Evolutionary conservation across 2,329 filamentous ascomycete genomes (phyloP).

Genomic region (Exophiala xenobiotica): DNA sequence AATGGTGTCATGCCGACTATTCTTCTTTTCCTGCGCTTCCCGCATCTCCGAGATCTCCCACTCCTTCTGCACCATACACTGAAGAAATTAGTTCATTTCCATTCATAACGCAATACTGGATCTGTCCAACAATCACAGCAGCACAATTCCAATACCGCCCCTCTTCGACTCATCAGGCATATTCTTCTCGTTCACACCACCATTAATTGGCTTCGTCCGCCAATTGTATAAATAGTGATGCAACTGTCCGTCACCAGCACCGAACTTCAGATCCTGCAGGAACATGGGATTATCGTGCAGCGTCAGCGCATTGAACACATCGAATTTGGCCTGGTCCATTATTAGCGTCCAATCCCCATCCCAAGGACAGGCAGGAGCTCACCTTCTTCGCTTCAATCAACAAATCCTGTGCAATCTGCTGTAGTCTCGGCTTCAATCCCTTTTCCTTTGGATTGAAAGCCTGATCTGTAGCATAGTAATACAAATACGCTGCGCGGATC

Average conservation of each 20-base stretch:
- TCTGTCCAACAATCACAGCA: slow-evolving; percentile 54
- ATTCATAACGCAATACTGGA: not conserved
- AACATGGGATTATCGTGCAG: slow-evolving; percentile 93
- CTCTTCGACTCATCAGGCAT: slow-evolving; percentile 72
- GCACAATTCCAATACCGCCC: slow-evolving; percentile 87
- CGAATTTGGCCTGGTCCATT: slow-evolving; percentile 65
- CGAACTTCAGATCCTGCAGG: slow-evolving; percentile 91
- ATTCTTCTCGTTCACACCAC: slow-evolving; percentile 80
- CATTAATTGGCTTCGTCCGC: slow-evolving; percentile 77
- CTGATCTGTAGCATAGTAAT: slow-evolving; percentile 88
- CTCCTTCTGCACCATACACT: no score
- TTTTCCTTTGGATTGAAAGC: slow-evolving; percentile 60
- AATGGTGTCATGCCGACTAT: no score
- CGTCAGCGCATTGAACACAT: slow-evolving; percentile 95
- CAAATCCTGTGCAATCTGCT: slow-evolving; percentile 77
- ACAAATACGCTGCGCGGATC: slow-evolving; percentile 89
- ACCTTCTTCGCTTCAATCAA: slow-evolving; percentile 82
- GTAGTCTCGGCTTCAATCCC: slow-evolving; percentile 75
- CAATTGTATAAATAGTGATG: slow-evolving; percentile 99
- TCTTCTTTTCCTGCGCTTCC: no score
- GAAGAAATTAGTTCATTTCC: no score
- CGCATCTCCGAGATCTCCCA: no score
- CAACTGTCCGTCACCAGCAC: slow-evolving; percentile 86
- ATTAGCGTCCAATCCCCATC: slow-evolving; percentile 12
- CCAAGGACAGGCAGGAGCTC: slow-evolving; percentile 21